Base-by-base conservation (phyloP, 2,329 filamentous ascomycete species). In the Aureobasidium sp. region DNA sequence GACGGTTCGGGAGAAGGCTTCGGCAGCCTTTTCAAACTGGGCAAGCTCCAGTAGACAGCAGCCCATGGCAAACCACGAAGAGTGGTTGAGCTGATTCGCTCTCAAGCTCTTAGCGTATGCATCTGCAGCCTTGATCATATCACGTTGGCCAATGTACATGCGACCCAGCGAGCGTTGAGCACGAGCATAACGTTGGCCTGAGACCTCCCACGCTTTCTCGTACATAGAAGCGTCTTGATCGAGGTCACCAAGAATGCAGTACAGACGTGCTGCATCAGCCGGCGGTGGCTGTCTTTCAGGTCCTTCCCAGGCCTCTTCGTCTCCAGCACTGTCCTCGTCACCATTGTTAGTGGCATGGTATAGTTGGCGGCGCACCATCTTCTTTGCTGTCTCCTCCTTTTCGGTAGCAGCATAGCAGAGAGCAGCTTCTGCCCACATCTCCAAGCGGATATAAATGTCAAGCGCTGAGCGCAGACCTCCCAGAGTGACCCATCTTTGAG, bases 381-480 rank as follows among this genome's bases (percentile, higher is more conserved):
- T 82, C 60, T 83, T 84, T 1, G 91, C 94, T 69, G 94, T 94
- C 25, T 88, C 88, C 73, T 96, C 92, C 74, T 85, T 81, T n/a
- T 86, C 82, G 0, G 86, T 89, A 0, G 84, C 79, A 13, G 90
- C 92, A 67, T 90, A 87, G 71, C 94, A 99, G 1, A 99, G 79
- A 0, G 94, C 93, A 4, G 92, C 90, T 74, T 99, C 94, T 1
- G 94, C 89, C 91, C 94, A 97, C 72, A 97, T 86, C 60, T 91
- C 86, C 19, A 99, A 77, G 3, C 94, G 83, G 74, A 96, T 92
- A 74, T 97, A 99, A 63, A 99, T 97, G 63, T 96, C 94, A 1
- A 99, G 81, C 0, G 94, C 94, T 0, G 92, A 95, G 3, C 90
- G 81, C 1, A 99, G 77, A 42, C 91, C 95, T 10, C 94, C 94